Evolutionary conservation across 139 green algal genomes (phyloP).

Genomic region (Coccomyxa sp.): DNA sequence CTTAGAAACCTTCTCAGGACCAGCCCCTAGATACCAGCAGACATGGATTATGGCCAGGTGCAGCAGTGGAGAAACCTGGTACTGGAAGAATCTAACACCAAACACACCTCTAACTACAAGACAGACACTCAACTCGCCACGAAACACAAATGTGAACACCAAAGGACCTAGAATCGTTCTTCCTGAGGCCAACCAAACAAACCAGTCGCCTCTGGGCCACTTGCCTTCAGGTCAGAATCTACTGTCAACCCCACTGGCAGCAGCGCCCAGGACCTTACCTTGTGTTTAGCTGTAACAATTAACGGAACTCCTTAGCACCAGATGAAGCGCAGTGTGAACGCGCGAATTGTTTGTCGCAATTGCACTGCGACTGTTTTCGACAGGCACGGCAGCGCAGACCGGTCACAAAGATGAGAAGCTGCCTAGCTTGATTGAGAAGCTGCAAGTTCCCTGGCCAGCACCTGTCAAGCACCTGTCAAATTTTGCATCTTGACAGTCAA

Average conservation of each 20-base stretch:
- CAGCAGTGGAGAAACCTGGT: neutral
- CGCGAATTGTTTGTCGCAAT: too few species aligned
- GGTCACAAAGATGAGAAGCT: too few species aligned
- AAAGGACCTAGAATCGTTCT: neutral
- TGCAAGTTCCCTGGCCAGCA: too few species aligned
- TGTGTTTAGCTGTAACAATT: too few species aligned
- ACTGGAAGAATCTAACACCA: neutral
- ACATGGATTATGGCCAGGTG: neutral
- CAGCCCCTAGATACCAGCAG: neutral
- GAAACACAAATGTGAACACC: neutral
- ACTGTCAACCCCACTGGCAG: neutral
- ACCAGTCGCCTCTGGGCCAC: neutral
- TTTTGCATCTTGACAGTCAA: too few species aligned
- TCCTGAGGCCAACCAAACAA: neutral
- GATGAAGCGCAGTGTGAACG: too few species aligned
- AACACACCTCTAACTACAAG: neutral
- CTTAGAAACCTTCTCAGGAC: neutral
- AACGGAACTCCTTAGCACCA: too few species aligned
- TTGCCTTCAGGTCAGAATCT: neutral
- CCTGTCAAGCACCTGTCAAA: too few species aligned
- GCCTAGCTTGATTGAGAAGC: too few species aligned
- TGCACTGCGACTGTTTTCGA: too few species aligned
- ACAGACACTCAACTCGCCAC: neutral
- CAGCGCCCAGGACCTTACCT: neutral
- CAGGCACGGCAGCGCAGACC: too few species aligned